Evolutionary conservation across 2,329 filamentous ascomycete genomes (phyloP), one percentile per base, ranked within the genome.

Genomic region (Penicillium vulpinum): DNA sequence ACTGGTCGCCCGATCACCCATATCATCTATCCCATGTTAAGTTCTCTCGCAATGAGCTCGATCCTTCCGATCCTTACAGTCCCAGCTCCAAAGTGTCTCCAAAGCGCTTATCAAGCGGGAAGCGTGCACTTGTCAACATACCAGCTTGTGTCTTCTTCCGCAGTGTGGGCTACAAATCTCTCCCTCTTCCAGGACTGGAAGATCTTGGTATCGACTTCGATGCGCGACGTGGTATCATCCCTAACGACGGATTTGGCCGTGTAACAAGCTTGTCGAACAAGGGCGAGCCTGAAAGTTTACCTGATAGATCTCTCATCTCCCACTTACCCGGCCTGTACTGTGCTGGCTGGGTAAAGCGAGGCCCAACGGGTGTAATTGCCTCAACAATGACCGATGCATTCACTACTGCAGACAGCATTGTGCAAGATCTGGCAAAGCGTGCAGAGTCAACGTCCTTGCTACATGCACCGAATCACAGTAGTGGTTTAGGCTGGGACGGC

Each of bases 321-420:
- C 69, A 84, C 72, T 68, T 89, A 0, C 85, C 88, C 0, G 91
- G 93, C 0, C 75, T 96, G 28, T 99, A 99, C 76, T 96, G 92
- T 63, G 90, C 93, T 16, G 94, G 94, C 0, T 99, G 94, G 94
- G 92, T 97, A 10, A 97, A 97, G 78, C 85, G 89, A 35, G 94
- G 94, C 0, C 93, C 94, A 0, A 97, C 92, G 0, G 94, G 94
- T 2, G 92, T 97, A 4, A 99, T 99, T 72, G 93, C 93, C 1
- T 92, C 88, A 29, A 99, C 94, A 0, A 96, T 99, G 91, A 85
- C 89, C 58, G 94, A 99, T 72, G 93, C 94, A 0, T 99, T 97
- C 68, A 83, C 85, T 9, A 96, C 92, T 0, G 94, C 87, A 1
- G 92, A 97, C 70, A 86, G 88, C 3, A 89, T 99, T 60, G 84